Conservation (phyloP, 2,329 filamentous ascomycete species). For the Fusarium falciforme region DNA sequence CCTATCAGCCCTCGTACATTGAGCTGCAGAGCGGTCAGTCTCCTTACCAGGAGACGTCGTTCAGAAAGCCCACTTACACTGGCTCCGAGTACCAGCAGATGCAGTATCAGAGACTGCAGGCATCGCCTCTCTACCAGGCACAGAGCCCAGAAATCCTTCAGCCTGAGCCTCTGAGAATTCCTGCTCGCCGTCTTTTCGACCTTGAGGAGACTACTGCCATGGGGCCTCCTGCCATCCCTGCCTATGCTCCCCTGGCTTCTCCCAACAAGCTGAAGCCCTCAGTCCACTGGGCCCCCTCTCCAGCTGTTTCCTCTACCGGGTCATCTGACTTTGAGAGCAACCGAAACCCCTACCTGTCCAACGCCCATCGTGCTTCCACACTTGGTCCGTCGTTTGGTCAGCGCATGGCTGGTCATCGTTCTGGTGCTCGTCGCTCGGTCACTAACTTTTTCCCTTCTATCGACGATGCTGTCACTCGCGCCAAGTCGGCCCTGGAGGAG, state of each 20-base stretch:
- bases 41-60: neutral
- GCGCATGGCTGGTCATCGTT: constrained; percentile 2
- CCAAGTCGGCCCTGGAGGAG: constrained; percentile 10
- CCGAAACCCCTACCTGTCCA: constrained; percentile 8
- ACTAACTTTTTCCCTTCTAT: constrained; percentile 17
- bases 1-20: neutral
- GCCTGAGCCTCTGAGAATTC: neutral
- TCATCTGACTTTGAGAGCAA: constrained; percentile 9
- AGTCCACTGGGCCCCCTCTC: neutral
- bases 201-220: neutral
- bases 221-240: neutral
- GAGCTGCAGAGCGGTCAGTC: neutral
- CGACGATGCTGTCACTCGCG: constrained; percentile 16
- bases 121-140: neutral
- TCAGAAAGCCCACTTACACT: neutral
- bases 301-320: neutral
- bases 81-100: neutral
- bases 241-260: neutral
- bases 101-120: neutral
- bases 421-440: neutral
- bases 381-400: constrained; percentile 13
- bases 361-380: neutral
- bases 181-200: neutral
- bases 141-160: neutral
- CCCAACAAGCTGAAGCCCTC: neutral